Base-by-base conservation (phyloP, 2,329 filamentous ascomycete species). In the Raffaelea albimanens region DNA sequence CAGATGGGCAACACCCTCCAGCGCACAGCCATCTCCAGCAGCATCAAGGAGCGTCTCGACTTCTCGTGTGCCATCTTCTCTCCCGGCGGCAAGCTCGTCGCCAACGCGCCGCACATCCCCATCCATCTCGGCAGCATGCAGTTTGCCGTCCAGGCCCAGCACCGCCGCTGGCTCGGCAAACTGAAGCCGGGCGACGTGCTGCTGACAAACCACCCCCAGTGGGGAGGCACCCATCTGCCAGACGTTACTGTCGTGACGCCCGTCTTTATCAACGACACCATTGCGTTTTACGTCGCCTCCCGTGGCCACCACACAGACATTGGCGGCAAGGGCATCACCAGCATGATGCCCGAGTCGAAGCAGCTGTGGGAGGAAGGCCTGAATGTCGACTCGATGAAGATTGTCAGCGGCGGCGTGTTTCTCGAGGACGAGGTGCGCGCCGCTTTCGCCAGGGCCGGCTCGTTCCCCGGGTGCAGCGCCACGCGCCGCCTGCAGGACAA, bases 51-150 rank as follows among this genome's bases (percentile, higher is more conserved):
- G 59, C 78, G 86, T 4, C 73, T 93, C 1, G 86, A 93, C 58
- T 93, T 89, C 58, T 89, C 84, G 3, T 93, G 86, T 53, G 86
- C 86, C 19, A 71, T 91, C 1, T 91, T 91, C 55, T 85, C 88
- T 53, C 75, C 79, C 0, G 77, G 79, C 5, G 86, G 86, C 18
- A 84, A 83, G 0, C 68, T 91, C 1, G 85, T 90, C 1, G 85
- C 84, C 3, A 89, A 89, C 59, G 80, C 86, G 16, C 86, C 86
- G 0, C 86, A 91, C 68, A 67, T 91, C 9, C 86, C 86, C 0
- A 85, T 90, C 1, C 86, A 91, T 59, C 68, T 91, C 8, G 86
- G 86, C 22, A 87, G 82, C 40, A 90, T 91, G 86, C 85, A 83
- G 19, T 89, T 85, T 9, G 89, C 85, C 44, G 85, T 91, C 1